phyloP scores from a whole-genome alignment of 345 rosid genomes.

The Kandelia obovata region DNA sequence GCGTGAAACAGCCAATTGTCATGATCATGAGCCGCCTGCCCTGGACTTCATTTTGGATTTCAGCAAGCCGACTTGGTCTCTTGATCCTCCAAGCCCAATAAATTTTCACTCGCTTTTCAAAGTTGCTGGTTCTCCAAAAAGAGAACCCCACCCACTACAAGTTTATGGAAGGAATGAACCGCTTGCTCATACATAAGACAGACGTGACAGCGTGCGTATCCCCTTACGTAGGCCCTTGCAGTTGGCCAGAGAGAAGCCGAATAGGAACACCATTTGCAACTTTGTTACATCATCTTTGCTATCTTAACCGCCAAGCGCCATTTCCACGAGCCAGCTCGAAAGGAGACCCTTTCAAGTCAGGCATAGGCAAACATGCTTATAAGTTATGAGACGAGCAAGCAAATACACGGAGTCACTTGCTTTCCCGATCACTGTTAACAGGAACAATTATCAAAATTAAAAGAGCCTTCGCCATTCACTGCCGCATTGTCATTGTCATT shows the following conservation, averaged over 20 bases:
- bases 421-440: too few species aligned
- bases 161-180: too few species aligned
- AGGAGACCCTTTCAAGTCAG: background rate
- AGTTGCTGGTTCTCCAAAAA: background rate
- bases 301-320: background rate
- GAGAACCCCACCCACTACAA: background rate
- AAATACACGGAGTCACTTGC: too few species aligned
- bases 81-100: background rate
- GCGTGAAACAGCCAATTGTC: background rate
- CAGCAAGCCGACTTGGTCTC: background rate
- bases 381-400: too few species aligned
- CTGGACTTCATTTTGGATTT: background rate
- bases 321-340: constrained; percentile 7
- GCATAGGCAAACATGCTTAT: background rate
- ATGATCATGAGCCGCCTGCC: background rate
- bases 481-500: too few species aligned
- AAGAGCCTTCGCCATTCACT: too few species aligned
- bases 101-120: background rate
- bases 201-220: constrained; percentile 13
- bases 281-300: background rate
- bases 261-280: background rate
- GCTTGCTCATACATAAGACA: background rate
- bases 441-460: too few species aligned
- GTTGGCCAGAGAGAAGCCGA: background rate
- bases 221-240: constrained; percentile 7